These are phyloP conservation scores for Nelumbo lutea DNA, from an alignment of 164 flowering plant genomes.

Conservation along the genomic window DNA sequence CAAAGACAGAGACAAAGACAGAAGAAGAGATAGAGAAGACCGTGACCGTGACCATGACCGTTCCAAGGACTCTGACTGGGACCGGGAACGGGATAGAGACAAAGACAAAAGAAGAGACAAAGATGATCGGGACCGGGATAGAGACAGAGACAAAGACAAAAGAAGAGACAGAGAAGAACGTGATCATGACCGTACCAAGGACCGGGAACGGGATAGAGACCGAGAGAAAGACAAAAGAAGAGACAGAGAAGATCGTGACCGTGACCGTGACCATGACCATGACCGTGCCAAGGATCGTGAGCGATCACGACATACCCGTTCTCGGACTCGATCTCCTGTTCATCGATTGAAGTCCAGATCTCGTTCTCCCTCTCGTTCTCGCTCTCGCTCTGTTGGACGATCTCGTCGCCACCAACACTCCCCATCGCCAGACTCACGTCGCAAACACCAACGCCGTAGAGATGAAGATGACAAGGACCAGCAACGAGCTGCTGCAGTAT, in stretches of 20 bases:
- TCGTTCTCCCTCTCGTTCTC: conserved; percentile 34
- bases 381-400: conserved; percentile 42
- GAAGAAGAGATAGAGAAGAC: conserved; percentile 25
- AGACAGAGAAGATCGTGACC: conserved; percentile 29
- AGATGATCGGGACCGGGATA: conserved; percentile 14
- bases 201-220: conserved; percentile 20
- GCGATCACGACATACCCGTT: conserved; percentile 38
- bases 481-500: conserved; percentile 19
- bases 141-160: too few species aligned
- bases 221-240: conserved; percentile 17
- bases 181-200: conserved; percentile 20
- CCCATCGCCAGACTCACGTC: conserved; percentile 43
- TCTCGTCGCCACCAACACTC: conserved; percentile 42
- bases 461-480: conserved; percentile 30
- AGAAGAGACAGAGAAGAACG: neutral
- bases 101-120: too few species aligned
- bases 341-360: conserved; percentile 32
- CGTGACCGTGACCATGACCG: conserved; percentile 49
- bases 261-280: conserved; percentile 38
- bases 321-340: conserved; percentile 33
- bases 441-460: conserved; percentile 27
- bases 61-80: conserved; percentile 38
- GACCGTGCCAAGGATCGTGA: conserved; percentile 53
- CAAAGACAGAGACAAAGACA: conserved; percentile 15
- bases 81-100: conserved; percentile 5